Percentiles rank a stretch among this genome's conserved stretches.
Conservation (phyloP, 371 early-diverging fungal genomes). For the Mortierella sp. region DNA sequence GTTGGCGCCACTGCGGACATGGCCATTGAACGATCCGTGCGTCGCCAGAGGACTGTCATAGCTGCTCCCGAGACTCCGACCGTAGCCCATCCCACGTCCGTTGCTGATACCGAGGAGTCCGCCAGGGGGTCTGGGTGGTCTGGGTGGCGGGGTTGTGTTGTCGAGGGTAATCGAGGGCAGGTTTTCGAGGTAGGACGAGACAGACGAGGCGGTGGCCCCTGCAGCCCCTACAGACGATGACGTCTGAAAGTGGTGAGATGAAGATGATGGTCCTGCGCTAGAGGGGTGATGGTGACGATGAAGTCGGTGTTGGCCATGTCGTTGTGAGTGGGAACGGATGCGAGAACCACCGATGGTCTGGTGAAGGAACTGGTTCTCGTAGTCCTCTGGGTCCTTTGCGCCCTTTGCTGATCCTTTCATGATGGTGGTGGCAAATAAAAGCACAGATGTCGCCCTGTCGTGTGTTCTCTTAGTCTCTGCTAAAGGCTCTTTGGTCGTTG, state of each 20-base stretch:
- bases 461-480: too few species aligned
- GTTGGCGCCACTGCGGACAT: constrained; percentile 55
- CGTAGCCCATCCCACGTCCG: constrained; percentile 54
- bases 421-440: background rate
- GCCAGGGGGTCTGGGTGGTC: constrained; percentile 51
- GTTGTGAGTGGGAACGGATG: constrained; percentile 39
- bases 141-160: constrained; percentile 25
- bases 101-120: constrained; percentile 53
- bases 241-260: constrained; percentile 12
- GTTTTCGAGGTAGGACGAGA: constrained; percentile 47
- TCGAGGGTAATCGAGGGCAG: constrained; percentile 30
- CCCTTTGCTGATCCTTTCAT: constrained; percentile 24
- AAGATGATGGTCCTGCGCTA: background rate
- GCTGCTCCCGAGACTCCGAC: constrained; percentile 36
- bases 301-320: constrained; percentile 36
- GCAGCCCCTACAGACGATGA: constrained; percentile 15
- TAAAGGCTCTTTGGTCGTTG: too few species aligned
- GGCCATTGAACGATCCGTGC: constrained; percentile 51
- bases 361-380: constrained; percentile 42
- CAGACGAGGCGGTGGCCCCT: constrained; percentile 31
- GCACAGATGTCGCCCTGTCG: background rate
- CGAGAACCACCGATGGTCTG: constrained; percentile 42
- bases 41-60: constrained; percentile 47
- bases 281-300: constrained; percentile 27
- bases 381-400: constrained; percentile 20